phyloP scores from a whole-genome alignment of 805 yeast genomes.

The Metschnikowia kunwiensis region DNA sequence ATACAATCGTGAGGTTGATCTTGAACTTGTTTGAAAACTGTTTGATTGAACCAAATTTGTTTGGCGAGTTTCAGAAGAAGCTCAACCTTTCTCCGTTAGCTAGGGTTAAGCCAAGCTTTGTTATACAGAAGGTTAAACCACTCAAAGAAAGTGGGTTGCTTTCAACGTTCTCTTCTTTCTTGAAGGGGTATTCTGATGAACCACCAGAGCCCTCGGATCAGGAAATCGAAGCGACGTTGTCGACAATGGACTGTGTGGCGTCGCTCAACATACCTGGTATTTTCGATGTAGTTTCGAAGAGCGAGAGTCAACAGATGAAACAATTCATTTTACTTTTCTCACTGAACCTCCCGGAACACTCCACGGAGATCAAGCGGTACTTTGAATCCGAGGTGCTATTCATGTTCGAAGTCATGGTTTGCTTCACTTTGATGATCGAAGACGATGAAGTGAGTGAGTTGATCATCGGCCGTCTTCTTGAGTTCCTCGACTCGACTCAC shows the following conservation, averaged over 20 bases:
- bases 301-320: conserved; percentile 34
- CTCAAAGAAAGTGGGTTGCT: conserved; percentile 75
- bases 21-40: conserved; percentile 69
- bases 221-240: conserved; percentile 81
- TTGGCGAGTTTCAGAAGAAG: conserved; percentile 60
- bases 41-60: conserved; percentile 58
- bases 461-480: conserved; percentile 15
- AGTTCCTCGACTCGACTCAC: conserved; percentile 16
- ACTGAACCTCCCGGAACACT: conserved; percentile 26
- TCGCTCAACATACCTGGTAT: conserved; percentile 61
- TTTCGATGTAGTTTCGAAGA: conserved; percentile 47
- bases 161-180: conserved; percentile 86
- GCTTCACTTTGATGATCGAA: conserved; percentile 31
- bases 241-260: conserved; percentile 78
- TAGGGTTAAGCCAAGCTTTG: conserved; percentile 62
- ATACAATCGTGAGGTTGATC: conserved; percentile 53
- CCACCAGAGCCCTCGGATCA: conserved; percentile 90
- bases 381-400: conserved; percentile 49
- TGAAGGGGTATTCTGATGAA: conserved; percentile 83
- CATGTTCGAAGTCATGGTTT: conserved; percentile 42
- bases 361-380: conserved; percentile 32
- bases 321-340: conserved; percentile 34
- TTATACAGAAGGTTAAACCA: conserved; percentile 60
- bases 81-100: conserved; percentile 53
- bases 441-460: conserved; percentile 23